Conservation (phyloP, 1,284 basidiomycete genomes). For the Heterobasidion occidentale region DNA sequence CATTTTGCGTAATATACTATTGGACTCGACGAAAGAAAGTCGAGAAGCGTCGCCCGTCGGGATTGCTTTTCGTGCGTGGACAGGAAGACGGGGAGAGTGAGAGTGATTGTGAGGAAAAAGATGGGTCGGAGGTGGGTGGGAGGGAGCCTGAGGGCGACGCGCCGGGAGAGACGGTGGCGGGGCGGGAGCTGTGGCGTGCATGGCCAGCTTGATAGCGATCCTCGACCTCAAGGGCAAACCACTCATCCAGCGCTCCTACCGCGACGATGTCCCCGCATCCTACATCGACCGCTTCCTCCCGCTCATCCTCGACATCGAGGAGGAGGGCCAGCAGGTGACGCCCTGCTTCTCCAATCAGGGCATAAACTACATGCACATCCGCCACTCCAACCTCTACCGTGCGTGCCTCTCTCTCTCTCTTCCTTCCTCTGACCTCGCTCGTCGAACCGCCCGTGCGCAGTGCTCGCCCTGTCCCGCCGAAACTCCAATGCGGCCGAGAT, state of each 20-base stretch:
- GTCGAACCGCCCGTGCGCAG: slow-evolving; percentile 30
- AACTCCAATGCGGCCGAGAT: slow-evolving; percentile 97
- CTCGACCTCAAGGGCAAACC: slow-evolving; percentile 99
- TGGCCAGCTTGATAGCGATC: slow-evolving; percentile 79
- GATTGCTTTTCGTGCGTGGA: too few relatives aligned
- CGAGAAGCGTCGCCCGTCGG: too few relatives aligned
- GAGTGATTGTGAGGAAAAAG: too few relatives aligned
- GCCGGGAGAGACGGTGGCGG: too few relatives aligned
- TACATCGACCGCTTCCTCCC: slow-evolving; percentile 94
- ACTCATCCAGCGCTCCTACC: slow-evolving; percentile 95
- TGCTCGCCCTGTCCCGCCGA: slow-evolving; percentile 91
- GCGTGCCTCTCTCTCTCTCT: slow-evolving; percentile 24
- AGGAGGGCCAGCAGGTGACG: slow-evolving; percentile 90
- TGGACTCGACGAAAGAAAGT: too few relatives aligned
- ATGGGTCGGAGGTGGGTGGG: too few relatives aligned
- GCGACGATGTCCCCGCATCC: slow-evolving; percentile 89
- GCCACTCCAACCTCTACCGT: slow-evolving; percentile 97
- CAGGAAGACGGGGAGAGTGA: too few relatives aligned
- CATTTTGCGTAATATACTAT: too few relatives aligned
- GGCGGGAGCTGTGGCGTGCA: slow-evolving; percentile 11
- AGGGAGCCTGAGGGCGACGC: too few relatives aligned
- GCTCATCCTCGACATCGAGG: slow-evolving; percentile 92
- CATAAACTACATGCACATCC: slow-evolving; percentile 97
- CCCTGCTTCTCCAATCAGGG: slow-evolving; percentile 94
- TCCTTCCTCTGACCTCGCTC: not conserved